Conservation (phyloP, 192 early-diverging fungal genomes). For the Mortierella claussenii region DNA sequence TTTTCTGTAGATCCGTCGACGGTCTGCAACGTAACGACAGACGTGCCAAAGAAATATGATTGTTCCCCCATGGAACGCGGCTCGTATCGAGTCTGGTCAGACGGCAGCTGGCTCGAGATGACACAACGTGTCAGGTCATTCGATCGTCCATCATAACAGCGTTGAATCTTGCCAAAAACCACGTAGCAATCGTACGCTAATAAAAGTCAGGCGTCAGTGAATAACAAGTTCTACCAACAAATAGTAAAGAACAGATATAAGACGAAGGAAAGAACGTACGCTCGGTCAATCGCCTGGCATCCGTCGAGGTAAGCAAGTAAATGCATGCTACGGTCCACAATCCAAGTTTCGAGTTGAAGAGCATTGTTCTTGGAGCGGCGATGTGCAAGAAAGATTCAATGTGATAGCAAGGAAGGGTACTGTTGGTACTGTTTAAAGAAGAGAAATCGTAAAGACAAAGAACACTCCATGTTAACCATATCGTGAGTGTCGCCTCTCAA, state of each 20-base stretch:
- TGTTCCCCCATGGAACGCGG: constrained; percentile 28
- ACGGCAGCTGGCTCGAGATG: constrained; percentile 11
- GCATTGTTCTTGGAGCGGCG: no score
- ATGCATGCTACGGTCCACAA: neutral
- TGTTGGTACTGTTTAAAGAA: no score
- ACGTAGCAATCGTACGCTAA: constrained; percentile 26
- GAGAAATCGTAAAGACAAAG: no score
- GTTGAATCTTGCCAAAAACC: constrained; percentile 17
- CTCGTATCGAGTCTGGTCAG: constrained; percentile 16
- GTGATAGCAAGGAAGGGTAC: no score
- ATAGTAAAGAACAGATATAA: neutral
- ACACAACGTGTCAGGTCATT: constrained; percentile 9
- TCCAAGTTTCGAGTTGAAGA: neutral
- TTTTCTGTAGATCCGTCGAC: constrained; percentile 2
- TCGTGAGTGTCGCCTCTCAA: no score
- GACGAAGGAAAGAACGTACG: neutral
- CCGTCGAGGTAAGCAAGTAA: neutral
- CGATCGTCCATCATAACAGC: constrained; percentile 16
- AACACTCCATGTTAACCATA: no score
- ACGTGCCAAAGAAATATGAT: constrained; percentile 19
- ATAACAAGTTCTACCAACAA: neutral
- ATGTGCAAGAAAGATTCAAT: no score
- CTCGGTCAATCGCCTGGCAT: neutral
- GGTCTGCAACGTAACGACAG: constrained; percentile 14
- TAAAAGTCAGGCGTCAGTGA: neutral